Conservation (phyloP, 2,329 filamentous ascomycete species). For the Zymoseptoria ardabiliae region DNA sequence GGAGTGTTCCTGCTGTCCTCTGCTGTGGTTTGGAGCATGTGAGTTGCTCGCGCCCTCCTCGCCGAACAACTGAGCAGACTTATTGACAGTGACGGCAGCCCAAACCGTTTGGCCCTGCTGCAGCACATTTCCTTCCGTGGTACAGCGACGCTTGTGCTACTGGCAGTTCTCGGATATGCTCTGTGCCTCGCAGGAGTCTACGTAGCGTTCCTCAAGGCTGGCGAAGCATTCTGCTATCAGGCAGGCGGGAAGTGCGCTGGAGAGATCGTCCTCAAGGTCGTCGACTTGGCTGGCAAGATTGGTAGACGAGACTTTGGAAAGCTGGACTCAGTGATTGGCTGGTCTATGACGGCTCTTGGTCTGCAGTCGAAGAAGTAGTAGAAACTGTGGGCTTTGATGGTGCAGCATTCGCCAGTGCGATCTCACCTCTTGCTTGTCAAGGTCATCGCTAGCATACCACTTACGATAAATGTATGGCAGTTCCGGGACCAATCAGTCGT, state of each 20-base stretch:
- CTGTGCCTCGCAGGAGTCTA: neutral
- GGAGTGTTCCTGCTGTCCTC: neutral
- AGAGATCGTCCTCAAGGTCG: neutral
- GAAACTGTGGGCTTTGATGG: neutral
- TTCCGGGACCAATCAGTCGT: too few species aligned
- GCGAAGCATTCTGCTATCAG: neutral
- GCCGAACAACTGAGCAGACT: neutral
- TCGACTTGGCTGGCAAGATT: neutral
- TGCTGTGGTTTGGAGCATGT: neutral
- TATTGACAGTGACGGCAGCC: neutral
- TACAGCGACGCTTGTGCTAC: neutral
- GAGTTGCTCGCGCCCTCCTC: neutral
- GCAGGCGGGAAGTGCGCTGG: neutral
- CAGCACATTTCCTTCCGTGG: neutral
- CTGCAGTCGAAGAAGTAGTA: neutral
- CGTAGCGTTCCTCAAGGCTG: neutral
- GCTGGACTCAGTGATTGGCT: neutral
- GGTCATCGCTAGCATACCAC: too few species aligned
- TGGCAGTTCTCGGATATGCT: neutral
- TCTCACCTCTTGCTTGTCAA: too few species aligned
- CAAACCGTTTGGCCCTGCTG: neutral
- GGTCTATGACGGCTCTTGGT: neutral
- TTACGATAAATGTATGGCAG: too few species aligned
- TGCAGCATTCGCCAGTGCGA: too few species aligned
- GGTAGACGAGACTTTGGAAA: neutral